A percentile compares a stretch with the other conserved stretches of the same genome.
These are phyloP conservation scores for Aureobasidium namibiae DNA, from an alignment of 2,329 filamentous ascomycete genomes.

Conservation along the genomic window DNA sequence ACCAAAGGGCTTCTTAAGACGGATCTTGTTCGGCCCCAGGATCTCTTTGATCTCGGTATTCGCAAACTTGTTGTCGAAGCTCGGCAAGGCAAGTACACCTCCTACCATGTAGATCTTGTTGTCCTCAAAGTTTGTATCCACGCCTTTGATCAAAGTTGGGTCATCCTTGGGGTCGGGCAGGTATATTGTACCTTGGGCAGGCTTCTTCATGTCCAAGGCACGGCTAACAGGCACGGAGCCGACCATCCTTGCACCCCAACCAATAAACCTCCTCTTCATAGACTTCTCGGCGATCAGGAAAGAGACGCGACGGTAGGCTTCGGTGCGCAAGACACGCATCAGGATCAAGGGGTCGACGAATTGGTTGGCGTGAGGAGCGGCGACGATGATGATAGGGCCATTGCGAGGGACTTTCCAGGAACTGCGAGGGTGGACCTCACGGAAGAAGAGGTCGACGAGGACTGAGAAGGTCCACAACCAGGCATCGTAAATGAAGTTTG, in stretches of 20 bases:
- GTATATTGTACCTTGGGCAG: constrained; percentile 72
- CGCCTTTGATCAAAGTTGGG: constrained; percentile 69
- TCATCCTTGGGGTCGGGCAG: constrained; percentile 81
- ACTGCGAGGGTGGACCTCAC: constrained; percentile 89
- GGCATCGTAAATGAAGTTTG: constrained; percentile 52
- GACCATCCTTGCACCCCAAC: constrained; percentile 72
- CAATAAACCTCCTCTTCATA: constrained; percentile 82
- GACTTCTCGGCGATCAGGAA: constrained; percentile 95
- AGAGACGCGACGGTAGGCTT: constrained; percentile 80
- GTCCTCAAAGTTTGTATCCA: constrained; percentile 71
- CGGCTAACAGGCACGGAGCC: constrained; percentile 90
- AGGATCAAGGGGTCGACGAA: constrained; percentile 94
- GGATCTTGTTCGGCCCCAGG: constrained; percentile 67
- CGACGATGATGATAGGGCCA: constrained; percentile 89
- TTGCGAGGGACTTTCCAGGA: constrained; percentile 88
- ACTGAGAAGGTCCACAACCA: constrained; percentile 73
- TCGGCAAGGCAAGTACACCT: constrained; percentile 80
- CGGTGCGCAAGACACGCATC: constrained; percentile 79
- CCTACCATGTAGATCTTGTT: constrained; percentile 61
- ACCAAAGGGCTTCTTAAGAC: constrained; percentile 81
- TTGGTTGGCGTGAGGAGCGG: constrained; percentile 94
- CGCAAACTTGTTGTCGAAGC: constrained; percentile 69
- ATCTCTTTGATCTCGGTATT: constrained; percentile 81
- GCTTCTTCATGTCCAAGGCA: constrained; percentile 79
- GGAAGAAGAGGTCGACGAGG: constrained; percentile 92